Base-by-base conservation (phyloP, 768 basidiomycete species). In the Amanita thiersii region DNA sequence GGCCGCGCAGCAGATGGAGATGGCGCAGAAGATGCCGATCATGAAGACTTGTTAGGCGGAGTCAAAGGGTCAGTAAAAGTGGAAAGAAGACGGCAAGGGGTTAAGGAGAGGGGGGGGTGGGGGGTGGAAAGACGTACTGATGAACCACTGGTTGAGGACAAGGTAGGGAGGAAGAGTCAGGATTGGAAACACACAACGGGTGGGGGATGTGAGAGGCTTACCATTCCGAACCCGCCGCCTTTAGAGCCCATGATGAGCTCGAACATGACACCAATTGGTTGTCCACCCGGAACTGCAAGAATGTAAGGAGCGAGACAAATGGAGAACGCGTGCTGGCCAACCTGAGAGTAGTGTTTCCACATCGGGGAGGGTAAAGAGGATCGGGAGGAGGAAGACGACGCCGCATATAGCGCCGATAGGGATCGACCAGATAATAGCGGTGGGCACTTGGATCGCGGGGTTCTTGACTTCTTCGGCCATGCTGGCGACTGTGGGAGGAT, bases 381-480 rank as follows among this genome's bases (percentile, higher is more conserved):
- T 73, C 0, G 81, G 80, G 3, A 82, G 68, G 40, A 81, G 61
- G 52, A 72, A 81, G 4, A 75, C 30, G 1, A 81, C 46, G 0
- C 79, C 80, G 15, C 56, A 58, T 7, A 78, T 48, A 18, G 70
- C 57, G 5, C 72, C 68, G 37, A 77, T 75, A 0, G 75, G 75
- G 24, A 78, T 59, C 0, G 72, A 72, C 61, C 68, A 69, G 7
- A 66, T 60, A 19, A 82, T 67, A 1, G 79, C 79, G 31, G 58
- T 58, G 0, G 79, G 79, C 7, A 81, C 66, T 40, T 77, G 66
- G 8, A 63, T 49, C 1, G 70, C 62, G 0, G 79, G 80, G 39
- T 78, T 63, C 37, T 71, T 70, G 1, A 81, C 79, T 55, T 83
- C 80, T 52, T 81, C 81, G 2, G 78, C 74, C 73, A 83, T 75